A percentile compares a stretch with the other conserved stretches of the same genome.
These are phyloP conservation scores for Ogataea zsoltii DNA, from an alignment of 805 yeast genomes.

Conservation along the genomic window DNA sequence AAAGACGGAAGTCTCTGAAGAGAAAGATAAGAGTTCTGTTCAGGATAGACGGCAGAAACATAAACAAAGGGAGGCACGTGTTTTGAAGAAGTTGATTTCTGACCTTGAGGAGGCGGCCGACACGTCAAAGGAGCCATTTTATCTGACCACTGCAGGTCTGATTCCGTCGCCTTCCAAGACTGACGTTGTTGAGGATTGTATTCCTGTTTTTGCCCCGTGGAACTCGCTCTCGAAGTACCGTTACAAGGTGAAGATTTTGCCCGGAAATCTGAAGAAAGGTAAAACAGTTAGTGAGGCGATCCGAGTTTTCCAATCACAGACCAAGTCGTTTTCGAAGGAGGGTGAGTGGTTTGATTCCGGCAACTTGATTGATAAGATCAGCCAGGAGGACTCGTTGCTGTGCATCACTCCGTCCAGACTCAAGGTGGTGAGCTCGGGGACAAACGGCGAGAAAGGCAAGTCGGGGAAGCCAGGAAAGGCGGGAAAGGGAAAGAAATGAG, in stretches of 20 bases:
- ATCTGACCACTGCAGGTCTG: conserved; percentile 31
- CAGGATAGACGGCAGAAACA: conserved; percentile 23
- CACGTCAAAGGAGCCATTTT: conserved; percentile 29
- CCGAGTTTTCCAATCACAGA: conserved; percentile 49
- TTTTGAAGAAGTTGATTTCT: conserved; percentile 33
- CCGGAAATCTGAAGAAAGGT: conserved; percentile 82
- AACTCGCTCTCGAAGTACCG: conserved; percentile 67
- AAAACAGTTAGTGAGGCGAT: conserved; percentile 75
- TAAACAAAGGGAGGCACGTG: conserved; percentile 33
- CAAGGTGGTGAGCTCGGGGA: conserved; percentile 60
- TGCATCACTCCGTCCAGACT: conserved; percentile 71
- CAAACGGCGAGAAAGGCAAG: conserved; percentile 26
- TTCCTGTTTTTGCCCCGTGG: conserved; percentile 96
- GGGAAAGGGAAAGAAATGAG: conserved; percentile 29
- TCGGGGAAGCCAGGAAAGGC: no score
- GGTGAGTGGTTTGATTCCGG: conserved; percentile 73
- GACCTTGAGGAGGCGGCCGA: conserved; percentile 25
- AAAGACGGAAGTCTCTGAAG: conserved; percentile 2
- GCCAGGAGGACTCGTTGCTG: conserved; percentile 66
- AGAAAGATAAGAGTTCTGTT: conserved; percentile 9
- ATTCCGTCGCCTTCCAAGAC: conserved; percentile 44
- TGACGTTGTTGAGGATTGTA: conserved; percentile 60
- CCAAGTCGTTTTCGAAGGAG: conserved; percentile 28
- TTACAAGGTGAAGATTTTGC: conserved; percentile 81
- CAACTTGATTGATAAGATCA: conserved; percentile 53